Conservation (phyloP, 1,284 basidiomycete species). For the Ustanciosporium gigantosporum region DNA sequence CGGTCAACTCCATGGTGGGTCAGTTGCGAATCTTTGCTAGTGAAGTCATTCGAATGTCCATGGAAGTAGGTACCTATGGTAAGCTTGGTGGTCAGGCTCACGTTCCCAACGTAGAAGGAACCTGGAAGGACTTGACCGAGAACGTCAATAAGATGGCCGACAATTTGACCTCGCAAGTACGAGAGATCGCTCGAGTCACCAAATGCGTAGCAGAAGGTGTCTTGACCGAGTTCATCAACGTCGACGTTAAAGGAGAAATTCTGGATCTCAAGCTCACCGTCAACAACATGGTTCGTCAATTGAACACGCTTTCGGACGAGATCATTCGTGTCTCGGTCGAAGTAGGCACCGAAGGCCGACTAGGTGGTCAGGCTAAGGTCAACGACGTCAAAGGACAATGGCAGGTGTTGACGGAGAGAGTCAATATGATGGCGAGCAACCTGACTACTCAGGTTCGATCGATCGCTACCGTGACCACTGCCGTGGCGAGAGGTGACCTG, state of each 20-base stretch:
- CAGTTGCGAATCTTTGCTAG: constrained; percentile 80
- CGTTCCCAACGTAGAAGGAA: constrained; percentile 63
- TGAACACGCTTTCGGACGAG: constrained; percentile 58
- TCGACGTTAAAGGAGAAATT: constrained; percentile 97
- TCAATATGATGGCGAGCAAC: constrained; percentile 67
- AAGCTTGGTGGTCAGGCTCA: constrained; percentile 60
- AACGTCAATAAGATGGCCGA: constrained; percentile 64
- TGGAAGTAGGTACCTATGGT: constrained; percentile 60
- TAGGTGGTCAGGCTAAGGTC: constrained; percentile 84
- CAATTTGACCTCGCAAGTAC: constrained; percentile 53
- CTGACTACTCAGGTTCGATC: constrained; percentile 84
- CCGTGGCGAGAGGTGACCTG: constrained; percentile 58
- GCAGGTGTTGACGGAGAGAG: constrained; percentile 61
- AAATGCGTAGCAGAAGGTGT: constrained; percentile 83
- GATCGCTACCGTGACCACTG: constrained; percentile 58
- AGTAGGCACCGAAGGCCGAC: constrained; percentile 85
- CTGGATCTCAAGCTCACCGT: constrained; percentile 75
- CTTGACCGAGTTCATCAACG: constrained; percentile 83
- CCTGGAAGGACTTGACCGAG: constrained; percentile 63
- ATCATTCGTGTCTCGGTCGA: constrained; percentile 74
- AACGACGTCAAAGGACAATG: constrained; percentile 64
- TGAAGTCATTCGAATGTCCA: constrained; percentile 66
- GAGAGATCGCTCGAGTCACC: constrained; percentile 62
- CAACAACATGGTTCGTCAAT: constrained; percentile 61
- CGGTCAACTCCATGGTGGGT: constrained; percentile 87